These are phyloP conservation scores for Pseudomonodictys pantanalensis DNA, from an alignment of 495 filamentous ascomycete species.

Conservation along the genomic window DNA sequence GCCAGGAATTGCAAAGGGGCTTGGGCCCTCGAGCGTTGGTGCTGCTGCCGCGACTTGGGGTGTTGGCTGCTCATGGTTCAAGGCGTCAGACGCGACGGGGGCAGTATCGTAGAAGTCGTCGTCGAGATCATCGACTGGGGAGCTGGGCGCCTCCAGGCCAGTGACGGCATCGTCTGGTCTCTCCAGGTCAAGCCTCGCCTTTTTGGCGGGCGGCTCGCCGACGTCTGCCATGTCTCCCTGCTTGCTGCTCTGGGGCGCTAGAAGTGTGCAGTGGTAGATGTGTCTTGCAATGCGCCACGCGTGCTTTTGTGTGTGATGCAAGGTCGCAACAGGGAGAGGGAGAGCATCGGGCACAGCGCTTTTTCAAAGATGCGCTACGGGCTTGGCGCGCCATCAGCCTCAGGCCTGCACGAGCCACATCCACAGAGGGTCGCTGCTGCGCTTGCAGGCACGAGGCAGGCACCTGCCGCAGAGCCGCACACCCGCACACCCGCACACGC, in stretches of 20 bases:
- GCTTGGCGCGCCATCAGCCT: no score
- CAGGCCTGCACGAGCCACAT: no score
- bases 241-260: background rate
- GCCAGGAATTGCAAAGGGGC: slow-evolving; percentile 17
- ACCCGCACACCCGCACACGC: no score
- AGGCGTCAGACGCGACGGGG: slow-evolving; percentile 9
- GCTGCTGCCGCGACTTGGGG: background rate
- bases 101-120: slow-evolving; percentile 33
- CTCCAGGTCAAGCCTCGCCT: slow-evolving; percentile 21
- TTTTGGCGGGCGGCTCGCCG: slow-evolving; percentile 31
- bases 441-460: no score
- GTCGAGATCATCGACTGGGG: slow-evolving; percentile 32
- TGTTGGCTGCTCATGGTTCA: background rate
- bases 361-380: no score
- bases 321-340: background rate
- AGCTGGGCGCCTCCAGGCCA: slow-evolving; percentile 21
- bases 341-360: no score
- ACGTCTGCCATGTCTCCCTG: slow-evolving; percentile 17
- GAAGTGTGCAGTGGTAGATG: background rate
- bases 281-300: background rate
- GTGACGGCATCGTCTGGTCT: slow-evolving; percentile 5
- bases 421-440: no score
- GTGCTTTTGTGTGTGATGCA: background rate
- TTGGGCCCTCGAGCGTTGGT: slow-evolving; percentile 1
- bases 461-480: no score